These are phyloP conservation scores for Microbotryum lychnidis-dioicae DNA, from an alignment of 1,284 basidiomycete species.

Conservation along the genomic window DNA sequence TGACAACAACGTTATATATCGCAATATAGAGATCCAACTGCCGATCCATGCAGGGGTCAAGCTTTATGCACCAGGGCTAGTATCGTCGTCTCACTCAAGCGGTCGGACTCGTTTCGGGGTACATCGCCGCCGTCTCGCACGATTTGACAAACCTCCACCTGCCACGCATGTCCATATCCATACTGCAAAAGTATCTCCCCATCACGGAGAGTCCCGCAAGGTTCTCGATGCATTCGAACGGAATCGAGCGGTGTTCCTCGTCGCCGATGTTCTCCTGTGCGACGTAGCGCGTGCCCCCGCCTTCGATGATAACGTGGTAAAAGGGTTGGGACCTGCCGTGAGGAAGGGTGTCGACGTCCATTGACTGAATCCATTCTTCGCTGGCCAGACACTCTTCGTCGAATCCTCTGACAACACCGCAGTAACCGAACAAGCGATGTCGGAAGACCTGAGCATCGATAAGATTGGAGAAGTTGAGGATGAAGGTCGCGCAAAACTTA, in stretches of 20 bases:
- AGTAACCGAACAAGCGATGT: constrained; percentile 19
- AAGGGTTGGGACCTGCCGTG: constrained; percentile 22
- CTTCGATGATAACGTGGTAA: constrained; percentile 22
- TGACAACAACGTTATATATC: too few species aligned
- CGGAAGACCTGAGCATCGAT: constrained; percentile 2
- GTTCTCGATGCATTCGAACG: background rate
- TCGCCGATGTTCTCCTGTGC: constrained; percentile 24
- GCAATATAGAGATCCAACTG: too few species aligned
- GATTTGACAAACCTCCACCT: constrained; percentile 18
- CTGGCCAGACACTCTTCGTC: constrained; percentile 24
- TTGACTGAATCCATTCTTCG: constrained; percentile 18
- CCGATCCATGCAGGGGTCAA: too few species aligned
- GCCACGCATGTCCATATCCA: constrained; percentile 1
- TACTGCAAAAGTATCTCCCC: constrained; percentile 21
- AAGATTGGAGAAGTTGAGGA: too few species aligned
- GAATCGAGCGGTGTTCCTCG: background rate
- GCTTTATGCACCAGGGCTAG: too few species aligned
- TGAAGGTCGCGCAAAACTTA: too few species aligned
- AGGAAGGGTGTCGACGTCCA: constrained; percentile 22
- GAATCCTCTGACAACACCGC: constrained; percentile 18
- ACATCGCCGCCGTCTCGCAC: constrained; percentile 13
- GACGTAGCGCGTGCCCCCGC: constrained; percentile 21
- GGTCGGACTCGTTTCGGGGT: constrained; percentile 9
- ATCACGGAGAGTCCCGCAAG: constrained; percentile 4
- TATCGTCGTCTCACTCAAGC: too few species aligned